Percentiles rank a stretch among this genome's conserved stretches.
Evolutionary conservation across 2,329 filamentous ascomycete genomes (phyloP).

Genomic region (Rutstroemia sp.): DNA sequence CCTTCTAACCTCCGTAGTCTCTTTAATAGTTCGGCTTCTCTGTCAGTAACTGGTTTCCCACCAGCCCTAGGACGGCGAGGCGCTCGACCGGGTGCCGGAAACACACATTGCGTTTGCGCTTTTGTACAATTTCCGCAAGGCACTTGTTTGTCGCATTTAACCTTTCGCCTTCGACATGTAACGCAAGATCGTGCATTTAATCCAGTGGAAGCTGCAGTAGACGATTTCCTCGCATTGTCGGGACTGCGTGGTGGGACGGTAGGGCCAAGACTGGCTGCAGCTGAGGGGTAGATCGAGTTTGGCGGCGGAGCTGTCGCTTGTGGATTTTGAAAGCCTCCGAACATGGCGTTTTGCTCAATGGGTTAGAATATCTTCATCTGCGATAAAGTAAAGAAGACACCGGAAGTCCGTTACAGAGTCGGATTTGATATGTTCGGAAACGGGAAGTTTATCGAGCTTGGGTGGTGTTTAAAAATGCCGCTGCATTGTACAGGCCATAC

Average conservation of each 20-base stretch:
- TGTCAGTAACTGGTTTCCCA: constrained; percentile 50
- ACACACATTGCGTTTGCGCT: constrained; percentile 64
- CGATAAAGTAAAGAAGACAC: too few species aligned
- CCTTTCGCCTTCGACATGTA: constrained; percentile 52
- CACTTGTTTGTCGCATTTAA: constrained; percentile 68
- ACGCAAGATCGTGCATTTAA: constrained; percentile 35
- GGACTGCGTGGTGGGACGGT: constrained; percentile 6
- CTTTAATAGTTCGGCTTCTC: constrained; percentile 64
- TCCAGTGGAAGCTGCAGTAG: constrained; percentile 17
- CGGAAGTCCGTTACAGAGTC: too few species aligned
- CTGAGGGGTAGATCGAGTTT: constrained; percentile 1
- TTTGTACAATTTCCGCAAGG: constrained; percentile 70
- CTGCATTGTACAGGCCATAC: too few species aligned
- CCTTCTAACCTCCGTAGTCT: constrained; percentile 65
- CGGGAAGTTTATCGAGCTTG: too few species aligned
- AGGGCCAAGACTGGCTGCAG: neutral
- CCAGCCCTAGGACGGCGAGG: constrained; percentile 61
- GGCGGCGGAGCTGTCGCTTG: neutral
- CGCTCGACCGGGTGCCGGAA: constrained; percentile 66
- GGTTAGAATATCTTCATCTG: neutral
- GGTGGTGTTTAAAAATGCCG: too few species aligned
- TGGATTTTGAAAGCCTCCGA: constrained; percentile 3
- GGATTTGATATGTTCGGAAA: too few species aligned
- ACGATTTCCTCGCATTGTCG: constrained; percentile 10
- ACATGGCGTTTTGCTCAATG: neutral